Base-by-base conservation (phyloP, 192 early-diverging fungal genomes). In the Coemansia erecta region DNA sequence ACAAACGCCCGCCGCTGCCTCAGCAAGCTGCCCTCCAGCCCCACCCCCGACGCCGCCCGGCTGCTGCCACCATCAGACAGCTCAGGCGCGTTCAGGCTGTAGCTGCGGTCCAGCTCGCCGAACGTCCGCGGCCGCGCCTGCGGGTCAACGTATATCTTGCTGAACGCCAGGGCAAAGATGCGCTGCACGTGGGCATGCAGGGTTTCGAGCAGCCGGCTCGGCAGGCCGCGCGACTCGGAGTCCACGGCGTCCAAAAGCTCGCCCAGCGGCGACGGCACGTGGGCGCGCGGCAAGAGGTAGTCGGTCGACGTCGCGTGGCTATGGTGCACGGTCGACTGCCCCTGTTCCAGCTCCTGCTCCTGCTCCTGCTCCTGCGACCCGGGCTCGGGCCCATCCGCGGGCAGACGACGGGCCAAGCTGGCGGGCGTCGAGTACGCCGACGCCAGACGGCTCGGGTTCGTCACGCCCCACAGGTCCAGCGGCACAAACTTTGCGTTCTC, bases 141-240 rank as follows among this genome's bases (percentile, higher is more conserved):
- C 17, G 75, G 75, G 48, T 78, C 53, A 26, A 78, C 61, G 50
- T 78, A 78, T n/a, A 78, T 72, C n/a, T 56, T 58, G 59, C 63
- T 72, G 31, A 72, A 78, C 24, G 62, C 70, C 11, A 64, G 13
- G 1, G 55, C 18, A 55, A 58, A 64, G 11, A 61, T 12, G 0
- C 22, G 39, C 2, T 37, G 35, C 35, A 68, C 7, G 0, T 44
- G 68, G 8, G 8, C 4, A 6, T 55, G 42, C 10, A 47, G 28
- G 1, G 35, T 39, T 49, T 64, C 65, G 46, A 58, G 52, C 11
- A 64, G 17, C 21, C 43, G 44, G 33, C 64, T 63, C 15, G 45
- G 42, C 4, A 31, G 41, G 17, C 62, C 66, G 17, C 53, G 58
- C 9, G 45, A 61, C 56, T 72, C 69, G 1, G 57, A 37, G 37